These are phyloP conservation scores for Taxillus chinensis DNA, from an alignment of 164 flowering plant genomes.

Conservation along the genomic window DNA sequence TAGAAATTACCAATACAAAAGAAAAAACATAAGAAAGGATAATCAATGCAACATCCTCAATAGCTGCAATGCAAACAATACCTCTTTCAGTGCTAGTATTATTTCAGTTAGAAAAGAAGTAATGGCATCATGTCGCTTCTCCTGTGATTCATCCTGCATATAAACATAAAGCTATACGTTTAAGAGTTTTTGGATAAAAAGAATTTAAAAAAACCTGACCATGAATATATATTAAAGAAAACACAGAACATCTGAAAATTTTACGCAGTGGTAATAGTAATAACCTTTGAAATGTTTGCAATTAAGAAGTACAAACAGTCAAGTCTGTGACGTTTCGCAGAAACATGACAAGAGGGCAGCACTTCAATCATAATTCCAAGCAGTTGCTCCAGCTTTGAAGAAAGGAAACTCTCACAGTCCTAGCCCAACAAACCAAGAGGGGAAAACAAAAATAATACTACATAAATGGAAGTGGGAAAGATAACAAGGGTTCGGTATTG, in stretches of 20 bases:
- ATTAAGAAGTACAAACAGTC: slow-evolving; percentile 74
- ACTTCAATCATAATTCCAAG: slow-evolving; percentile 64
- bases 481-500: too few species aligned
- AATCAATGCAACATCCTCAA: neutral
- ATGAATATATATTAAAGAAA: too few species aligned
- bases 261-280: neutral
- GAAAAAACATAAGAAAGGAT: neutral
- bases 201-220: too few species aligned
- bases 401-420: slow-evolving; percentile 45
- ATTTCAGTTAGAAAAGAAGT: slow-evolving; percentile 84
- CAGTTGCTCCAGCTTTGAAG: slow-evolving; percentile 48
- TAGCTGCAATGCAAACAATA: slow-evolving; percentile 15
- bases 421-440: slow-evolving; percentile 19
- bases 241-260: too few species aligned
- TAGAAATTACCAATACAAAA: too few species aligned
- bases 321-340: slow-evolving; percentile 87
- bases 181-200: neutral
- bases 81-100: slow-evolving; percentile 92
- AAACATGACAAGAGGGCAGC: slow-evolving; percentile 70
- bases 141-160: slow-evolving; percentile 48
- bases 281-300: slow-evolving; percentile 61
- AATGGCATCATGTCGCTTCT: slow-evolving; percentile 32
- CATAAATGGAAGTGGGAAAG: too few species aligned
- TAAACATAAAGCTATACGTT: slow-evolving; percentile 1
- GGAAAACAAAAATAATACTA: neutral